Percentiles rank a stretch among this genome's conserved stretches.
Evolutionary conservation across 2,329 filamentous ascomycete genomes (phyloP).

Genomic region (Fusarium concolor): DNA sequence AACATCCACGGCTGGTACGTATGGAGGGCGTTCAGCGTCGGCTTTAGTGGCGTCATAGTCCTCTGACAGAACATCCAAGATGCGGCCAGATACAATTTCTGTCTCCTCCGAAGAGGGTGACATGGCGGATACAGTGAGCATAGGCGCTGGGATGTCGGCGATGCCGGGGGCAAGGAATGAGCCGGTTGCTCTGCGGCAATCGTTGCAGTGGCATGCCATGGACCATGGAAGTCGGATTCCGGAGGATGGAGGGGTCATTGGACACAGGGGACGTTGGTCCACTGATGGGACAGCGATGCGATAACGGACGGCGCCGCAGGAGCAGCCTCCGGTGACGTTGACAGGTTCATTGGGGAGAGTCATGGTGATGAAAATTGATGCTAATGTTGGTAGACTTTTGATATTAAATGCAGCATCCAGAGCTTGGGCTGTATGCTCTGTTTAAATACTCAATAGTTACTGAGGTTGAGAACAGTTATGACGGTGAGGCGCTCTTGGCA

Average conservation of each 20-base stretch:
- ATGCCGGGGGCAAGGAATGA: neutral
- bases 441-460: neutral
- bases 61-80: rapidly evolving
- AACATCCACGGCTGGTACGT: neutral
- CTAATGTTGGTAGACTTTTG: neutral
- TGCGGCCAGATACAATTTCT: rapidly evolving
- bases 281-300: neutral
- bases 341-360: neutral
- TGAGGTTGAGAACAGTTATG: neutral
- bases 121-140: neutral
- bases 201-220: neutral
- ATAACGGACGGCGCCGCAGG: neutral
- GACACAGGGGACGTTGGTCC: neutral
- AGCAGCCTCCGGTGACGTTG: neutral
- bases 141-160: rapidly evolving
- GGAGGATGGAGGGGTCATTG: neutral
- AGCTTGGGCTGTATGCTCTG: no score
- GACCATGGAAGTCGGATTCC: rapidly evolving
- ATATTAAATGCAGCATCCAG: no score
- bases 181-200: neutral
- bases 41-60: neutral
- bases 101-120: neutral
- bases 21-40: neutral
- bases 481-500: constrained; percentile 7
- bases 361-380: neutral